Percentiles rank a stretch among this genome's conserved stretches.
These are phyloP conservation scores for Backusella parvicylindrica DNA, from an alignment of 192 early-diverging fungal species.

Conservation along the genomic window DNA sequence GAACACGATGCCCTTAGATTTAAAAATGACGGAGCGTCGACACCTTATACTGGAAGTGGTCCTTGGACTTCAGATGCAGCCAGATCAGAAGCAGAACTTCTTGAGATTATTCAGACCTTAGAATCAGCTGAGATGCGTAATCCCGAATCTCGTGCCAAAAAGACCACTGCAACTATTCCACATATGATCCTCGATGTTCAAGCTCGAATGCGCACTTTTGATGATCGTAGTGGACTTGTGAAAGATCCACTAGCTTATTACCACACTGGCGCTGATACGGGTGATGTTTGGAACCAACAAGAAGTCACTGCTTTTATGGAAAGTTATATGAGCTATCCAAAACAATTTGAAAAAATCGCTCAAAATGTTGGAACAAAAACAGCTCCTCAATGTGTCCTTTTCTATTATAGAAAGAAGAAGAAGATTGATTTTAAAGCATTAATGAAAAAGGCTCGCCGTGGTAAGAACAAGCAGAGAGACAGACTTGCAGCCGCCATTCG, in stretches of 20 bases:
- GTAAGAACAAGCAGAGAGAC: constrained; percentile 49
- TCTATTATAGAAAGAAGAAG: constrained; percentile 80
- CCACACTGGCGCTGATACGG: constrained; percentile 52
- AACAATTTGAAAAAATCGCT: constrained; percentile 75
- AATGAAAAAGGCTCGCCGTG: constrained; percentile 42
- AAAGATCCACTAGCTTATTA: constrained; percentile 60
- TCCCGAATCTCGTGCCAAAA: constrained; percentile 65
- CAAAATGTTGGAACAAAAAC: constrained; percentile 60
- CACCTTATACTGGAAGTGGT: constrained; percentile 28
- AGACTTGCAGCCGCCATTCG: constrained; percentile 34
- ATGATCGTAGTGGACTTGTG: constrained; percentile 58
- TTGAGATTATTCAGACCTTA: constrained; percentile 69
- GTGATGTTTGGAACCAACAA: constrained; percentile 60
- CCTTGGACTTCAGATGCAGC: constrained; percentile 67
- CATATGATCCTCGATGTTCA: constrained; percentile 64
- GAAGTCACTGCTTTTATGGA: constrained; percentile 65
- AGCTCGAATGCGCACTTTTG: constrained; percentile 50
- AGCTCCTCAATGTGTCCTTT: constrained; percentile 66
- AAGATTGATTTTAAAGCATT: constrained; percentile 67
- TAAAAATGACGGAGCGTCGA: constrained; percentile 13
- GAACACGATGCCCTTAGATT: constrained; percentile 27
- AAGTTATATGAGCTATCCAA: constrained; percentile 63
- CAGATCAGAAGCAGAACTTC: constrained; percentile 73
- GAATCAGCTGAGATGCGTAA: constrained; percentile 71
- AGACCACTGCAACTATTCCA: constrained; percentile 70